Evolutionary conservation across 345 rosid species (phyloP).

Genomic region (Kernera saxatilis): DNA sequence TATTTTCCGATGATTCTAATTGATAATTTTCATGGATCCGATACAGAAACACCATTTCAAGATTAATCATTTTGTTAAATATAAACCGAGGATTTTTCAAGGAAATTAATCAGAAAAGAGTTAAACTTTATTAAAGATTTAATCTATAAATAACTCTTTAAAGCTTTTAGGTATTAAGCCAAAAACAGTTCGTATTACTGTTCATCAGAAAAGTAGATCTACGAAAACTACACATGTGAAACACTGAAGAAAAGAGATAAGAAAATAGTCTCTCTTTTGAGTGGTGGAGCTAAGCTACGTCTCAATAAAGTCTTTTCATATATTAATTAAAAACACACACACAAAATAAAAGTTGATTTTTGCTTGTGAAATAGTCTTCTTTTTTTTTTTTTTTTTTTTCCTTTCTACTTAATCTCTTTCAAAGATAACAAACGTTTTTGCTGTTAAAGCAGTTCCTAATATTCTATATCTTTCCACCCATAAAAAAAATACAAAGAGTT

Average conservation of each 20-base stretch:
- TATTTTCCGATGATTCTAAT: background rate
- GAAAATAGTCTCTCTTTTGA: conserved; percentile 2
- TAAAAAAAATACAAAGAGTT: conserved; percentile 2
- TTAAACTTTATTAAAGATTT: background rate
- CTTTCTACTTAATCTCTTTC: background rate
- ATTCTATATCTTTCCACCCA: conserved; percentile 7
- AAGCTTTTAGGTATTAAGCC: conserved; percentile 1
- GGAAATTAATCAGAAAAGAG: background rate
- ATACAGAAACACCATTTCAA: too few species aligned
- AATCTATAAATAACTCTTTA: background rate
- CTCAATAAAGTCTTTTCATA: background rate
- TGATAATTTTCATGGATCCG: background rate
- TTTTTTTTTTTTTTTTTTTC: background rate
- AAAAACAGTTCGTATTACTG: background rate
- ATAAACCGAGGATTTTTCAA: background rate
- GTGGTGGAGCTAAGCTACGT: conserved; percentile 28
- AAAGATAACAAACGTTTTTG: conserved; percentile 13
- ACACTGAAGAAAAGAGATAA: background rate
- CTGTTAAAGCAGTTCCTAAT: conserved; percentile 1
- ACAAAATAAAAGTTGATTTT: background rate
- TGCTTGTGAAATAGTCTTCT: conserved; percentile 4
- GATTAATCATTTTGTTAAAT: background rate
- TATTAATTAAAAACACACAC: background rate
- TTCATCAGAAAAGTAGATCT: conserved; percentile 27
- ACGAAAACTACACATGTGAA: conserved; percentile 21